These are phyloP conservation scores for Rosa persica DNA, from an alignment of 306 rosid genomes.

Conservation along the genomic window DNA sequence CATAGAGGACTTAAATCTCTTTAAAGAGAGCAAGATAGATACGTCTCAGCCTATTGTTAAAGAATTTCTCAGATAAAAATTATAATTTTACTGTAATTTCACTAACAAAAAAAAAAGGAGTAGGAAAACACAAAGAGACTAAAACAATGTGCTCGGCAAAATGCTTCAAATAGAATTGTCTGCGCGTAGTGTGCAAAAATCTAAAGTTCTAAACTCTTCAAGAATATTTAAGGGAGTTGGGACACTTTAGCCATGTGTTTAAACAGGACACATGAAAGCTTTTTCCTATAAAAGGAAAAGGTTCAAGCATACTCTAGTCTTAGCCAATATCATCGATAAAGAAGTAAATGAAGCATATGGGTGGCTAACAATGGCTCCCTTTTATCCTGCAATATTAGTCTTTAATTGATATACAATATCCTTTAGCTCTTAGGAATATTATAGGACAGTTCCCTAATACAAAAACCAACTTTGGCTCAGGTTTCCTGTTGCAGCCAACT, in stretches of 20 bases:
- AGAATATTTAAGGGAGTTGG: not conserved
- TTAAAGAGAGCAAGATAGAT: too few species aligned
- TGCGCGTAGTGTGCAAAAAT: not conserved
- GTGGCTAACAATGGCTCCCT: constrained; percentile 3
- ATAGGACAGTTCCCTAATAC: not conserved
- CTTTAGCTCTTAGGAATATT: not conserved
- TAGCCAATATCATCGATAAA: not conserved
- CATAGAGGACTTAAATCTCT: too few species aligned
- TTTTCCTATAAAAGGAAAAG: not conserved
- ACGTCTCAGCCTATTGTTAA: too few species aligned
- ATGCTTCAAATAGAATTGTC: not conserved
- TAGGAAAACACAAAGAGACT: too few species aligned
- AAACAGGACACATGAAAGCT: constrained; percentile 4
- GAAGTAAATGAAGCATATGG: not conserved
- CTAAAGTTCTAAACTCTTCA: not conserved
- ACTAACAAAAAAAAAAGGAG: too few species aligned
- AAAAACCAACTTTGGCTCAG: constrained; percentile 1
- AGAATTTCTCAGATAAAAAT: too few species aligned
- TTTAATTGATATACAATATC: not conserved
- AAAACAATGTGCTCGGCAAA: too few species aligned
- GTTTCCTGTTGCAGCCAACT: constrained; percentile 1
- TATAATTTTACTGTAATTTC: too few species aligned
- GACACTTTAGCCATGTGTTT: not conserved
- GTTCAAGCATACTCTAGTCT: not conserved
- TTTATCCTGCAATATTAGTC: not conserved